Base-by-base conservation (phyloP, 139 green algal species). In the Volvox africanus region DNA sequence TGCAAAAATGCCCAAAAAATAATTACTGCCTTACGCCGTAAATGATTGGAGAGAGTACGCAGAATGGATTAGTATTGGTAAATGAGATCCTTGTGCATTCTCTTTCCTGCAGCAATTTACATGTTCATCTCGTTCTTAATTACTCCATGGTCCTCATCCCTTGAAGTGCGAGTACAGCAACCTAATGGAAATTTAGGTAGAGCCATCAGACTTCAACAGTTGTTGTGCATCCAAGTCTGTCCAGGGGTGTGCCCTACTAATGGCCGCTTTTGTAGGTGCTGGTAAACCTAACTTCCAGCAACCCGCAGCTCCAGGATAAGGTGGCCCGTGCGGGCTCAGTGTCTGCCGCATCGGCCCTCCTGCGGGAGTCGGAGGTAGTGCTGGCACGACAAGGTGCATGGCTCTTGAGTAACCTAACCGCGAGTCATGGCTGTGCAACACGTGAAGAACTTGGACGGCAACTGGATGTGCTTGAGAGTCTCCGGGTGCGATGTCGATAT, bases 361-460 rank as follows among this genome's bases (percentile, higher is more conserved):
- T 88, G 61, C 82, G 35, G 0, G 32, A 78, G 19, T 20, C 30
- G 5, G 32, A 88, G 2, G 3, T 32, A 21, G 82, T 12, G 44
- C 62, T 79, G 1, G 30, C 35, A 21, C 82, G 82, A 20, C 82
- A 88, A 22, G 82, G 61, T 2, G 82, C 33, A 3, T 88, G 82
- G 82, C 61, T 88, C 32, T 62, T 88, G 32, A 88, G 82, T 35
- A 32, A 88, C 82, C 32, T 88, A 1, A 88, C 82, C 0, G 82
- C 82, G 2, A 62, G 82, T 1, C 82, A 78, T 20, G 82, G 82
- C 30, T 77, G 82, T 21, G 1, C 1, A 5, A 62, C 82, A 21
- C 61, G 82, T 1, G 82, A 22, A 6, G 14, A 33, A 62, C 32
- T 88, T 32, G 82, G 28, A 1, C 21, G 1, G 32, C 62, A 33